These are phyloP conservation scores for Aspergillus fumigatus DNA, from an alignment of 2,329 filamentous ascomycete species.

Conservation along the genomic window DNA sequence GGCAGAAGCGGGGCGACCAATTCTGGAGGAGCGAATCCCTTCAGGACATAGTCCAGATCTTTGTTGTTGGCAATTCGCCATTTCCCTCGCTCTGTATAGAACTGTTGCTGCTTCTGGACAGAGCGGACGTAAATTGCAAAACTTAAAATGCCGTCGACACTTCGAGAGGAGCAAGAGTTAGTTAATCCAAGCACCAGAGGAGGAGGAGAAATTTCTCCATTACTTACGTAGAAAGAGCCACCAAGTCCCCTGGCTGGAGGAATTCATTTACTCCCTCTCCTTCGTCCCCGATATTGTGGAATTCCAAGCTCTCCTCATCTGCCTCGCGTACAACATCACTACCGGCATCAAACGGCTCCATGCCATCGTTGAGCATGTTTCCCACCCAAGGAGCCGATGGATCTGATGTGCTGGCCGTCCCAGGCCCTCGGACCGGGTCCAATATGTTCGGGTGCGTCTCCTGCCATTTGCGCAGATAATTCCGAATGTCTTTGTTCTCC, in stretches of 20 bases:
- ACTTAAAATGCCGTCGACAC: conserved; percentile 24
- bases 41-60: conserved; percentile 46
- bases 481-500: conserved; percentile 34
- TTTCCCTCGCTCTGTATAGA: conserved; percentile 41
- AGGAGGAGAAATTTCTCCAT: too few species aligned
- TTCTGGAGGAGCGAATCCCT: conserved; percentile 44
- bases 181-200: not conserved
- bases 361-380: conserved; percentile 32
- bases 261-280: conserved; percentile 25
- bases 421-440: conserved; percentile 26
- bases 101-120: conserved; percentile 38
- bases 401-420: conserved; percentile 11
- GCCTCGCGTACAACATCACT: conserved; percentile 21
- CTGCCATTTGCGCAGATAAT: conserved; percentile 41
- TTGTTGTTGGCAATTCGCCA: conserved; percentile 37
- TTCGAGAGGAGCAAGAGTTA: conserved; percentile 4
- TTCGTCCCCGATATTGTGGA: conserved; percentile 25
- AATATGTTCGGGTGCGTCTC: conserved; percentile 23
- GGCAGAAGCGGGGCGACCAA: conserved; percentile 46
- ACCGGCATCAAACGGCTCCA: conserved; percentile 22
- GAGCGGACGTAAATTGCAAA: conserved; percentile 41
- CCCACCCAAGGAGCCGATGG: conserved; percentile 20
- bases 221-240: conserved; percentile 31
- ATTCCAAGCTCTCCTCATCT: conserved; percentile 24
- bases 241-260: conserved; percentile 39